Evolutionary conservation across 208 protist genomes (phyloP).

Genomic region (Acanthamoeba rhysodes): DNA sequence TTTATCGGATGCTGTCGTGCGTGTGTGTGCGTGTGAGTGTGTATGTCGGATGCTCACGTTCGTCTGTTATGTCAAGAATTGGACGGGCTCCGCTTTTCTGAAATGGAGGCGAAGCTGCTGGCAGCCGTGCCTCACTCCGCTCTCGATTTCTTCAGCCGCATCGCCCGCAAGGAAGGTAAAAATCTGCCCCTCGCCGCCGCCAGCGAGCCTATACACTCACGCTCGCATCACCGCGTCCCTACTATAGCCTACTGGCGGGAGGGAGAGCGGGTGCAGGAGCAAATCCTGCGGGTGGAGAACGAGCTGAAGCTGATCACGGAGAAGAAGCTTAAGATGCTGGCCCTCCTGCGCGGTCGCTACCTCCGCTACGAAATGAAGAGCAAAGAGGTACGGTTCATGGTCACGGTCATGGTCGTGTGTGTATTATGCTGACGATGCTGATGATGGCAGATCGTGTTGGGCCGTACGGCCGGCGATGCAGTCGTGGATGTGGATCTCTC

Average conservation of each 20-base stretch:
- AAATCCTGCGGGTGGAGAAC: not conserved
- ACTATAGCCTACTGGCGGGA: not conserved
- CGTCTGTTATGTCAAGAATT: not conserved
- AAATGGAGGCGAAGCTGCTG: not conserved
- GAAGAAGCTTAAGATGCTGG: constrained; percentile 55
- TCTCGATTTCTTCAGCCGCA: not conserved
- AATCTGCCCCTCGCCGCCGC: not conserved
- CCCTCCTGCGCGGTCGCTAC: constrained; percentile 9
- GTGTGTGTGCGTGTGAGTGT: not conserved
- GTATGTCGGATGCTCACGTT: not conserved
- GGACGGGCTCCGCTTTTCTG: not conserved
- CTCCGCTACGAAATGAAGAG: constrained; percentile 72
- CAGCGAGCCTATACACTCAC: not conserved
- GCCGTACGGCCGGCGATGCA: not conserved
- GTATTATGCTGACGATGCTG: too few relatives aligned
- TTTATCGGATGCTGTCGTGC: not conserved
- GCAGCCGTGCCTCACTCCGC: too few relatives aligned
- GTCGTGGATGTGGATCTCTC: constrained; percentile 56
- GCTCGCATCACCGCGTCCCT: not conserved
- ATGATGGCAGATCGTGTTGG: constrained; percentile 21
- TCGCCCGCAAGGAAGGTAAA: constrained; percentile 29
- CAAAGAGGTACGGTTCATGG: constrained; percentile 13
- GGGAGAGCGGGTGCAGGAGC: not conserved
- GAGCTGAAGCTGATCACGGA: constrained; percentile 11
- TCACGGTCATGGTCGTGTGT: too few relatives aligned